phyloP scores from a whole-genome alignment of 1,139 yeast species.

The Saccharomyces hybrid region DNA sequence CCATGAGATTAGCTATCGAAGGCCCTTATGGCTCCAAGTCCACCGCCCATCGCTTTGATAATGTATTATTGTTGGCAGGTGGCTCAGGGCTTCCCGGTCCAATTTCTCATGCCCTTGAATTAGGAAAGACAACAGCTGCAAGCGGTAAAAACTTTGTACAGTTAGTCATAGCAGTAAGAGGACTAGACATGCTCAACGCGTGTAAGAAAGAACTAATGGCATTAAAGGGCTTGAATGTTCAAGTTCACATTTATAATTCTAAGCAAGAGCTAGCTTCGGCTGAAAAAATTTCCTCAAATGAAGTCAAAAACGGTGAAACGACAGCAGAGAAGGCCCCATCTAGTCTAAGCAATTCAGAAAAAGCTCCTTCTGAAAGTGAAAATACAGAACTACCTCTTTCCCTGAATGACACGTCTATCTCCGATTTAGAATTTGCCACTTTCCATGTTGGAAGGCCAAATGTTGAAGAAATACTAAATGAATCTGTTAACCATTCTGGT shows the following conservation, averaged over 20 bases:
- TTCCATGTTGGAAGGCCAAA: constrained; percentile 42
- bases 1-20: constrained; percentile 42
- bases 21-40: constrained; percentile 51
- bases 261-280: neutral
- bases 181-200: constrained; percentile 3
- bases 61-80: constrained; percentile 51
- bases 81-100: constrained; percentile 73
- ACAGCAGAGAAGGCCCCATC: neutral
- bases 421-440: neutral
- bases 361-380: neutral
- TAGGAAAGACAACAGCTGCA: neutral
- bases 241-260: neutral
- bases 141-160: neutral
- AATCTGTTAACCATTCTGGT: constrained; percentile 1
- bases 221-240: neutral
- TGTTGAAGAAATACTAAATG: constrained; percentile 34
- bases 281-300: neutral
- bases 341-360: neutral
- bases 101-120: constrained; percentile 27
- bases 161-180: constrained; percentile 2
- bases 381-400: neutral
- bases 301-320: neutral
- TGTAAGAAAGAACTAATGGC: neutral
- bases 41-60: constrained; percentile 36
- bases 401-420: neutral